Evolutionary conservation across 495 filamentous ascomycete genomes (phyloP), one percentile per base, ranked within the genome.

Genomic region (Thozetella sp.): DNA sequence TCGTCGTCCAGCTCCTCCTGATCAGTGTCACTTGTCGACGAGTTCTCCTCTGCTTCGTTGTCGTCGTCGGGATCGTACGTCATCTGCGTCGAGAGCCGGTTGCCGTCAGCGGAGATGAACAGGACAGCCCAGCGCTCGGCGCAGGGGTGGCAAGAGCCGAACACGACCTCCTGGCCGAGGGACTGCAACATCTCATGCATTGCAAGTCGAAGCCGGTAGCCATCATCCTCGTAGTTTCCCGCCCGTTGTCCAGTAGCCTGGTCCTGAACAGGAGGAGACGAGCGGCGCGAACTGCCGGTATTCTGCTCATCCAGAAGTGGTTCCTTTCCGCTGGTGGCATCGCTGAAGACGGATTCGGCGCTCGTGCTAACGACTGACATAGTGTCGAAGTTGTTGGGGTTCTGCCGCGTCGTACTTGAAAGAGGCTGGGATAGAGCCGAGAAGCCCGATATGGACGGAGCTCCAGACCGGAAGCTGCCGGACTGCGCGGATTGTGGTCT

Each of bases 91-190:
- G 84, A 86, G 24, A 95, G 76, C 54, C 79, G 73, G 63, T 83
- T 83, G 15, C 90, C 90, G 75, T 93, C 85, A 17, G 83, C 72
- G 1, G 89, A 87, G 62, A 96, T 83, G 57, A 92, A 93, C 25
- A 96, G 80, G 22, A 95, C 84, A 1, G 87, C 82, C 88, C 88
- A 91, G 46, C 82, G 74, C 69, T 91, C 88, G 13, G 88, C 88
- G 63, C 88, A 90, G 15, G 88, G 89, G 71, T 91, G 88, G 40
- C 86, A 89, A 15, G 79, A 73, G 20, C 88, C 88, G 55, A 84
- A 77, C 15, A 81, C 73, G 22, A 72, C 83, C 27, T 90, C 88
- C 15, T 76, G 61, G 30, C 88, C 88, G 27, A 90, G 72, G 24
- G 77, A 75, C 43, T 86, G 83, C 25, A 68, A 74, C 89, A 91